Base-by-base conservation (phyloP, 2,329 filamentous ascomycete genomes). In the Stenocarpella maydis region DNA sequence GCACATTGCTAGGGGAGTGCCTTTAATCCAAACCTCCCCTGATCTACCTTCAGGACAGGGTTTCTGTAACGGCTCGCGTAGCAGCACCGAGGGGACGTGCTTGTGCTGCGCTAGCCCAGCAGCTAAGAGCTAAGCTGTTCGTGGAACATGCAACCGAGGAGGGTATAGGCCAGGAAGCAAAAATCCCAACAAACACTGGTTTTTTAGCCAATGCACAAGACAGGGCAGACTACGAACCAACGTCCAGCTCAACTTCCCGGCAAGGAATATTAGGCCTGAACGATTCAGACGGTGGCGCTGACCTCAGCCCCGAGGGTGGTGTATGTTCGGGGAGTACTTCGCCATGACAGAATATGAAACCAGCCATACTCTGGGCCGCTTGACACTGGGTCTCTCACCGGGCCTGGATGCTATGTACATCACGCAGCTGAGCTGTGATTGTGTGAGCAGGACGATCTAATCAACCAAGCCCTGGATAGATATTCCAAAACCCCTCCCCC, bases 51-150 rank as follows among this genome's bases (percentile, higher is more conserved):
- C 72, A 63, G 71, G 71, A 69, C 60, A 66, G 66, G 66, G 72
- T 70, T 71, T 73, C 72, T 77, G 75, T 74, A 74, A 78, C 76
- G 50, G 64, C 37, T 60, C 37, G 50, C 71, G 75, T 76, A 74
- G 69, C 74, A 76, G 73, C 71, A 65, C 53, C 67, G 15, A 73
- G 58, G 58, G 72, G 70, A 74, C 74, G 45, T 73, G 74, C 71
- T 71, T 71, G 4, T 71, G 39, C 58, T 31, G 58, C n/a, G n/a
- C 28, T 63, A 63, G 58, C 41, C 14, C 41, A 41, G 58, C 58
- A 31, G 41, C 19, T n/a, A 61, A 14, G 41, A 49, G 41, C 43
- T 63, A 68, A 68, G 61, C 49, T 41, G 45, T 43, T 41, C 31
- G 12, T 31, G 34, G 49, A 17, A 26, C 26, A 45, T 45, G 49